Base-by-base conservation (phyloP, 257 asterid genomes). In the Solanum medicagineum region DNA sequence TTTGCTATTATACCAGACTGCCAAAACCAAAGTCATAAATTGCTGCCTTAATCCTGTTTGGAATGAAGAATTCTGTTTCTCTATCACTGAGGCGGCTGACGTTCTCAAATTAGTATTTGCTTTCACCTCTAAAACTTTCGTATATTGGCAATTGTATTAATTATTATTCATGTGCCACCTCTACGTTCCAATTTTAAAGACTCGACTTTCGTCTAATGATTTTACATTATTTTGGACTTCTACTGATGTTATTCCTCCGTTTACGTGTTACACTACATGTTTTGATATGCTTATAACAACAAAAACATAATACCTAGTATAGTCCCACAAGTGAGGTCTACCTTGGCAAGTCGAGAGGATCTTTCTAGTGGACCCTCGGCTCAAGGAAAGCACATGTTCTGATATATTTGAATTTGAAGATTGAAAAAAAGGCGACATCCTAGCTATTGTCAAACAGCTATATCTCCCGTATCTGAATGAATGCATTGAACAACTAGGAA, bases 11-110 rank as follows among this genome's bases (percentile, higher is more conserved):
- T 81, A 80, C 66, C 89, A 91, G 93, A 89, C 88, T 32, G 87
- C 86, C 71, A 91, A 91, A 85, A 91, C 93, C 82, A 89, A 89
- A 83, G 91, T 89, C 69, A 88, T 88, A 87, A 89, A 81, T 36
- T 68, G 90, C 87, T 87, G 90, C 84, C 92, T 91, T 44, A 88
- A 91, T 87, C 93, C 93, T 71, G 87, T 86, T 65, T 91, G 93
- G 93, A 91, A 91, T 84, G 92, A 91, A 87, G 93, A 91, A 70
- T 87, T 91, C 56, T 84, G 83, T 71, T 88, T 91, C 90, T 36
- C 92, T 20, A 80, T 91, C 66, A 66, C 91, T 5, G 91, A 91
- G 32, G 90, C 91, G 16, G 62, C 77, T 79, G 90, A 85, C 24
- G 86, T 86, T 88, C 89, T 91, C 73, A 85, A 85, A 65, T 65